Evolutionary conservation across 805 yeast species (phyloP), one percentile per base, ranked within the genome.

Genomic region (Kodamaea restingae): DNA sequence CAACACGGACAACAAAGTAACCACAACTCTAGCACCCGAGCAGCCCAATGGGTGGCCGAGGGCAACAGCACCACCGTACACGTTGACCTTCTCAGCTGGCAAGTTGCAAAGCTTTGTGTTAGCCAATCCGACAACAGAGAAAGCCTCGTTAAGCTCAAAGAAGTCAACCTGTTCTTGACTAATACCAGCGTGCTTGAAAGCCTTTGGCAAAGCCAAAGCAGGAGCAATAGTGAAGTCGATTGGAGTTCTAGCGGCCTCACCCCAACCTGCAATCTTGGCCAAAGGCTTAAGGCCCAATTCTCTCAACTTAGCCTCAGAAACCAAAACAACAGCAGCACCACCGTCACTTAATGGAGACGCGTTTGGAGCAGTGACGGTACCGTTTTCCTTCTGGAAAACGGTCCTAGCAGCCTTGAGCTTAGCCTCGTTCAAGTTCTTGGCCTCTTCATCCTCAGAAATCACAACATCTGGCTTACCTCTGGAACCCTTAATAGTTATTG

Each of bases 281-380:
- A 93, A 61, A 48, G 99, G 98, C 61, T 73, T 88, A 58, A 93
- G 71, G 33, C 84, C 83, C 53, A 88, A 78, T 74, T 90, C 96
- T 61, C 80, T 78, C 54, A 90, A 74, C 71, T 90, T 88, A 47
- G 70, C 70, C 60, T 79, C 97, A 43, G 95, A 84, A 38, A 88
- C 93, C 50, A 93, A 75, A 32, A 93, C 72, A 27, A 93, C 78
- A 36, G 98, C 98, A 40, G 98, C 96, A 61, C 88, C 98, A 67
- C 99, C 99, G 65, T 93, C 99, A 65, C 91, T 93, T 56, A 93
- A 74, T 57, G 95, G 88, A 20, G 97, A 88, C 20, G 98, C 95
- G 63, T 93, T 95, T 53, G 97, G 95, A 18, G 96, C 98, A 28
- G 98, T 91, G 45, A 93, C 91, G 29, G 97, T 86, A 61, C 98